Base-by-base conservation (phyloP, 345 rosid species). In the Eucalyptus sp. region DNA sequence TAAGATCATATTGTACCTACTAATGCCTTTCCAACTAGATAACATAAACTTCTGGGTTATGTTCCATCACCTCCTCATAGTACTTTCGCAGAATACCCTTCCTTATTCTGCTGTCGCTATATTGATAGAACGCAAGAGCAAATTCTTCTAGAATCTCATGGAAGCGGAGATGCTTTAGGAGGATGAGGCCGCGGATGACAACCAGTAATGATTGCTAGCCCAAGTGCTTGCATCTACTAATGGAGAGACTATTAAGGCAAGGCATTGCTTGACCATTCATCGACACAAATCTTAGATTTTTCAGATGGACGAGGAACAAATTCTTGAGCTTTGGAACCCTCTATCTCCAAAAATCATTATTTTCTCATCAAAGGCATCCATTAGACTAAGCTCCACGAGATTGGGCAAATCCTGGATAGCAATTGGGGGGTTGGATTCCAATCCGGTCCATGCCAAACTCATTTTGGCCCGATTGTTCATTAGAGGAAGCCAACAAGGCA, bases 251-350 rank as follows among this genome's bases (percentile, higher is more conserved):
- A 10, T 33, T 2, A 31, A 68, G 80, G 44, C 24, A 31, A 68
- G 80, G 44, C 43, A 33, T 68, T 33, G 80, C 24, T 1, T 8
- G 43, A 7, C 43, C 80, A 68, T 68, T 68, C 44, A 31, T 33
- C 12, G 0, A 4, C 80, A 68, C 24, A 68, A 16, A 68, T 68
- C 44, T 68, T 20, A 9, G 4, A 31, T 9, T 68, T 31, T 68
- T 10, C 4, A 68, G 2, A 68, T 4, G 0, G 24, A 2, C 0
- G 3, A 68, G 12, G 12, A 8, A 2, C 7, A 68, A 33, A 0
- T 17, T 2, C 14, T 33, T 33, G 5, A 71, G 81, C 25, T 33
- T 71, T 18, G 46, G 80, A 68, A 33, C 0, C 44, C 25, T 18
- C 44, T 3, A 16, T 33, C 81, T 33, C 4, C 2, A 2, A 17